Evolutionary conservation across 2,329 filamentous ascomycete species (phyloP).

Genomic region (Triangularia verruculosa): DNA sequence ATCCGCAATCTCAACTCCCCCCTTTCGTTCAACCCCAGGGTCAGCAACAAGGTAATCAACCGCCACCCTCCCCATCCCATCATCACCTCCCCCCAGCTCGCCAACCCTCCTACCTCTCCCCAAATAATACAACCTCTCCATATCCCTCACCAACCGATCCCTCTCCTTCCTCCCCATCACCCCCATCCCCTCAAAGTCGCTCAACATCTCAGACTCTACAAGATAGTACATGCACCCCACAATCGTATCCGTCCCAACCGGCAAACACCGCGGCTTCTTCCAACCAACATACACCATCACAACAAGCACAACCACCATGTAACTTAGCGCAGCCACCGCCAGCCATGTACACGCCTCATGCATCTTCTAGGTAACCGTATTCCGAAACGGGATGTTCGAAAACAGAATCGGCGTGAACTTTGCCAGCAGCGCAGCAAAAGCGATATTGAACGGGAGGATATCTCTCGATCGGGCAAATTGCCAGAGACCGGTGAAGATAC

Average conservation of each 20-base stretch:
- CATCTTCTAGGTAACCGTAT: constrained; percentile 1
- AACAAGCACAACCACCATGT: constrained; percentile 8
- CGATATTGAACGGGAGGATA: background rate
- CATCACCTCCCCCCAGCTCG: too few species aligned
- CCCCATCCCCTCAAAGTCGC: too few species aligned
- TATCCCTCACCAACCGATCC: too few species aligned
- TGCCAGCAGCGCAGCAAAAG: background rate
- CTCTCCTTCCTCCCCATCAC: too few species aligned
- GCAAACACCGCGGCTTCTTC: background rate
- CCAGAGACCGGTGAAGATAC: constrained; percentile 7
- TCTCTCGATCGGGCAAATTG: background rate
- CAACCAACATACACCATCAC: background rate
- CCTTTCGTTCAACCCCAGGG: too few species aligned
- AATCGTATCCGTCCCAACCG: background rate
- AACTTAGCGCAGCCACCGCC: background rate
- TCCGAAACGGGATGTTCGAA: constrained; percentile 6
- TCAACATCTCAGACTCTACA: too few species aligned
- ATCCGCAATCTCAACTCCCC: too few species aligned
- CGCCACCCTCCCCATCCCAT: too few species aligned
- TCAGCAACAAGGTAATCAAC: too few species aligned
- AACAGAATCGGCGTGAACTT: constrained; percentile 6
- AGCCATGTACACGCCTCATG: constrained; percentile 13
- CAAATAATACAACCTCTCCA: too few species aligned
- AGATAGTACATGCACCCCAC: background rate
- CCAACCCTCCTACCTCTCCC: too few species aligned